Percentiles rank a stretch among this genome's conserved stretches.
Conservation (phyloP, 2,329 filamentous ascomycete species). For the Xylariaceae sp. region DNA sequence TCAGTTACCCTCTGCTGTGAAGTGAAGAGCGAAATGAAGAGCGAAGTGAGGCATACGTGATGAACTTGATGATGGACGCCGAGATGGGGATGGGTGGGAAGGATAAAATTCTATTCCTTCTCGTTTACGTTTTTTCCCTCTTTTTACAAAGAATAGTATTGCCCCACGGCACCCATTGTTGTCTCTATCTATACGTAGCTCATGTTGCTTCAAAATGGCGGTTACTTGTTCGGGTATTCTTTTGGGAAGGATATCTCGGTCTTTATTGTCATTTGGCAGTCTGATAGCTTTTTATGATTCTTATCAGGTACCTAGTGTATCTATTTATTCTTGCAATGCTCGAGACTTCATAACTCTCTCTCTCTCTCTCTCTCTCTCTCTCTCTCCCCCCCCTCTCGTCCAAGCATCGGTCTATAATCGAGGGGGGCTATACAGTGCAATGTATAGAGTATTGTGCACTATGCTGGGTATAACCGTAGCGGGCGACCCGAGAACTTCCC, state of each 20-base stretch:
- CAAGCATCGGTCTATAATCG: too few relatives aligned
- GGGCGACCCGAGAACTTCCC: too few relatives aligned
- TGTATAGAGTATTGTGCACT: too few relatives aligned
- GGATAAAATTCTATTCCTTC: slow-evolving; percentile 2
- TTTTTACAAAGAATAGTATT: slow-evolving; percentile 27
- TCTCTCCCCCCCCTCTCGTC: too few relatives aligned
- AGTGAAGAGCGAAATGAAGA: neutral
- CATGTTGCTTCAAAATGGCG: slow-evolving; percentile 8
- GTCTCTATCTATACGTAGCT: slow-evolving; percentile 12
- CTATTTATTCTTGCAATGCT: too few relatives aligned
- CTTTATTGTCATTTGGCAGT: too few relatives aligned
- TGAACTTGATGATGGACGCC: neutral
- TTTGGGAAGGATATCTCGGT: neutral
- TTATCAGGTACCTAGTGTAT: too few relatives aligned
- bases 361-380: too few relatives aligned
- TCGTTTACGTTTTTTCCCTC: slow-evolving; percentile 12
- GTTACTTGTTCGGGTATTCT: slow-evolving; percentile 5
- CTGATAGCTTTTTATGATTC: too few relatives aligned
- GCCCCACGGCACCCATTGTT: slow-evolving; percentile 36
- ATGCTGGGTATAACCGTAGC: too few relatives aligned
- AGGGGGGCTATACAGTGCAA: too few relatives aligned
- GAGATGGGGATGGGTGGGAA: slow-evolving; percentile 8
- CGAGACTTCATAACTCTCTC: too few relatives aligned
- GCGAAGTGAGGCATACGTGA: neutral
- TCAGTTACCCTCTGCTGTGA: neutral